Evolutionary conservation across 768 basidiomycete genomes (phyloP).

Genomic region (Boletus bicolor): DNA sequence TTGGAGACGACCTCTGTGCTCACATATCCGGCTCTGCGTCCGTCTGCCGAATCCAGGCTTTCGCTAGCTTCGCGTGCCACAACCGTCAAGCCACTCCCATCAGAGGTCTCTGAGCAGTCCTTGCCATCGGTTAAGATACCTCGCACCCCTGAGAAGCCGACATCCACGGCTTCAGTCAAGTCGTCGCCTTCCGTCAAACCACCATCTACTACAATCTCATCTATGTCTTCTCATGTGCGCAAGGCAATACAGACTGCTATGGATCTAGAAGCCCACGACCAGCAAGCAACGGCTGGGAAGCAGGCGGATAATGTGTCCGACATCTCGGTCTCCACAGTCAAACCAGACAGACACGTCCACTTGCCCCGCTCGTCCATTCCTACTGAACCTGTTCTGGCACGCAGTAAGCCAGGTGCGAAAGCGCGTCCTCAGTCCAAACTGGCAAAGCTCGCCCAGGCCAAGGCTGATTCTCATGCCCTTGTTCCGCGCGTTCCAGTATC

Average conservation of each 20-base stretch:
- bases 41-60: conserved; percentile 54
- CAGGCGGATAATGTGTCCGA: conserved; percentile 16
- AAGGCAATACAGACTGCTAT: conserved; percentile 69
- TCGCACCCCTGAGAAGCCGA: conserved; percentile 16
- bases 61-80: conserved; percentile 29
- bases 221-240: conserved; percentile 58
- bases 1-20: conserved; percentile 58
- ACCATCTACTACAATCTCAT: conserved; percentile 38
- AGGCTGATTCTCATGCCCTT: conserved; percentile 28
- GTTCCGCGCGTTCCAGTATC: conserved; percentile 28
- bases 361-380: conserved; percentile 23
- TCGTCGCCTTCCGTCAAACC: conserved; percentile 24
- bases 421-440: conserved; percentile 64
- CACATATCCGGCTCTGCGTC: conserved; percentile 69
- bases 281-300: conserved; percentile 11
- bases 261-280: conserved; percentile 55
- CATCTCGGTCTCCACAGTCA: conserved; percentile 22
- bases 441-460: conserved; percentile 67
- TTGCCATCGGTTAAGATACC: conserved; percentile 22
- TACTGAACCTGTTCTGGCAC: conserved; percentile 8
- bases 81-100: conserved; percentile 8
- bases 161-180: conserved; percentile 21
- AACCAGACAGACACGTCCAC: conserved; percentile 18
- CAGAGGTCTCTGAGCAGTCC: conserved; percentile 21
- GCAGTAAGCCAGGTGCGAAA: conserved; percentile 17